A percentile compares a stretch with the other conserved stretches of the same genome.
Conservation (phyloP, 768 basidiomycete species). For the Lanmaoa rubissima region DNA sequence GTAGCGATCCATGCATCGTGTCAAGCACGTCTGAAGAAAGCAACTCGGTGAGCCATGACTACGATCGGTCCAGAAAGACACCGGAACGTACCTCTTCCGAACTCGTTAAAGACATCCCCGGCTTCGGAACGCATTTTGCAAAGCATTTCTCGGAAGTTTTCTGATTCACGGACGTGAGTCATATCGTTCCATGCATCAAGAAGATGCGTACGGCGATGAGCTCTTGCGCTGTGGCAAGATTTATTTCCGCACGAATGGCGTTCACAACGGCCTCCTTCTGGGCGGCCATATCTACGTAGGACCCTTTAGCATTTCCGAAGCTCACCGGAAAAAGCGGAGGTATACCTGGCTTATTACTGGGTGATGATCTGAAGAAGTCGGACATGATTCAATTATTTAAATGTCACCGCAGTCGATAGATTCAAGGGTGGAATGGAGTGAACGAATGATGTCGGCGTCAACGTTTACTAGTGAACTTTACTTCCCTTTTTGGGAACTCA, state of each 20-base stretch:
- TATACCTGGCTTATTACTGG: slow-evolving; percentile 29
- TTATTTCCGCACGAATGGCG: slow-evolving; percentile 66
- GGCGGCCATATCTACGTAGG: slow-evolving; percentile 34
- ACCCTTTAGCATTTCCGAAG: not conserved
- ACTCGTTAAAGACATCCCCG: slow-evolving; percentile 61
- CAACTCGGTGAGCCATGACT: not conserved
- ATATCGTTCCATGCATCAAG: not conserved
- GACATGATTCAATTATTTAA: slow-evolving; percentile 38
- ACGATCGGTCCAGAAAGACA: not conserved
- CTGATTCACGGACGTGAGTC: slow-evolving; percentile 35
- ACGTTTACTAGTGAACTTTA: not conserved
- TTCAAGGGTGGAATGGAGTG: not conserved
- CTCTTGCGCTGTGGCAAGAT: slow-evolving; percentile 73
- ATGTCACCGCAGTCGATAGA: not conserved
- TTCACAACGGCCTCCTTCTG: slow-evolving; percentile 53
- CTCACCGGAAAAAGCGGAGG: not conserved
- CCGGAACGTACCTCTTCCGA: slow-evolving; percentile 64
- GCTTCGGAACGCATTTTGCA: slow-evolving; percentile 74
- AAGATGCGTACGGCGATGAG: slow-evolving; percentile 62
- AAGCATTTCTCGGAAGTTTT: slow-evolving; percentile 81
- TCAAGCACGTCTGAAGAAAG: slow-evolving; percentile 60
- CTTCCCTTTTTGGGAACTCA: slow-evolving; percentile 15
- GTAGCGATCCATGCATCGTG: slow-evolving; percentile 77
- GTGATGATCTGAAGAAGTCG: slow-evolving; percentile 49
- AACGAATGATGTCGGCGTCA: not conserved